phyloP scores from a whole-genome alignment of 257 asterid species.

The Voacanga thouarsii region DNA sequence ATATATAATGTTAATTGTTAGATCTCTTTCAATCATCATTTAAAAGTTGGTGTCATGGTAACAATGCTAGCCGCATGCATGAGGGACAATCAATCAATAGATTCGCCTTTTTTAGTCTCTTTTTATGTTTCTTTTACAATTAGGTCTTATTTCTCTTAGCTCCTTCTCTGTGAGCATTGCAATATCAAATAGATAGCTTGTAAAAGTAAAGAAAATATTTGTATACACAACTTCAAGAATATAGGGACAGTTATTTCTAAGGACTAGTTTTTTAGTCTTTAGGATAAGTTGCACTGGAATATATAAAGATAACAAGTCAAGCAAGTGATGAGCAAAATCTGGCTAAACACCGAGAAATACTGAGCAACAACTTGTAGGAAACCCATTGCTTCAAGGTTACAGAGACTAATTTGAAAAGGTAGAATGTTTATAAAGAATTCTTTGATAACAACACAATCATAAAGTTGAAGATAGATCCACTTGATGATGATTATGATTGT shows the following conservation, averaged over 20 bases:
- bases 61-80: too few species aligned
- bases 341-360: neutral
- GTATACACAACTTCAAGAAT: neutral
- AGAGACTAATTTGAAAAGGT: neutral
- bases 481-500: neutral
- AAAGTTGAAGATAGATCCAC: neutral
- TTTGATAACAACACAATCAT: neutral
- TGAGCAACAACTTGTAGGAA: neutral
- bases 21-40: neutral
- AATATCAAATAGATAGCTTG: too few species aligned
- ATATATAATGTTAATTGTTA: neutral
- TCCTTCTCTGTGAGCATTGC: neutral
- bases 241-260: too few species aligned
- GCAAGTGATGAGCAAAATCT: neutral
- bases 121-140: too few species aligned
- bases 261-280: too few species aligned
- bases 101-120: too few species aligned
- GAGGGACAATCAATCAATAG: too few species aligned
- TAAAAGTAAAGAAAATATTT: neutral
- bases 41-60: too few species aligned
- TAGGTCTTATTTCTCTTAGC: neutral
- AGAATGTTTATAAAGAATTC: neutral
- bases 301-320: neutral
- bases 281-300: too few species aligned
- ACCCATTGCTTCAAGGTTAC: neutral